phyloP scores from a whole-genome alignment of 805 yeast genomes.

The Clavispora fructus region DNA sequence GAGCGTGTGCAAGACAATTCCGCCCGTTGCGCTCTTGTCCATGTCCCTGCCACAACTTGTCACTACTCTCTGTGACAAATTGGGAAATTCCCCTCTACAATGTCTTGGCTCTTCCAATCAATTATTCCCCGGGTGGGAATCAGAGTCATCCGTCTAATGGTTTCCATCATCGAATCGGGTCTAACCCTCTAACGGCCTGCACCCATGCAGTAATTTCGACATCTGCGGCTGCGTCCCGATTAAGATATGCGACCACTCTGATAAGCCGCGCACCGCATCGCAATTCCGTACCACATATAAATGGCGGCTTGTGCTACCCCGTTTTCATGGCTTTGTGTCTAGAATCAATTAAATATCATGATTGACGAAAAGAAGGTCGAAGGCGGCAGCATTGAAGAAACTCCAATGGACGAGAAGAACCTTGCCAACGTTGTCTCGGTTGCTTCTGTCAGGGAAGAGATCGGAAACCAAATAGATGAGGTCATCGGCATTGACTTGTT shows the following conservation, averaged over 20 bases:
- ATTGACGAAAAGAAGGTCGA: background rate
- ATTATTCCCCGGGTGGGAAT: no score
- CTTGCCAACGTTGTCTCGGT: constrained; percentile 1
- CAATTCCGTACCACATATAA: background rate
- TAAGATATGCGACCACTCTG: background rate
- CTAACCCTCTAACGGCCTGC: no score
- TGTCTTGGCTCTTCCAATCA: no score
- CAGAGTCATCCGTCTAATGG: no score
- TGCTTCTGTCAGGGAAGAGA: constrained; percentile 3
- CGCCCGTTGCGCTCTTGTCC: no score
- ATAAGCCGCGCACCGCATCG: background rate
- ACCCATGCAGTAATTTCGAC: no score
- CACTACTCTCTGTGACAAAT: no score
- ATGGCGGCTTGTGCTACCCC: background rate
- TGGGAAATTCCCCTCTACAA: no score
- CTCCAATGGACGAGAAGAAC: background rate
- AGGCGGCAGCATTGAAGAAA: background rate
- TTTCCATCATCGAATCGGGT: no score
- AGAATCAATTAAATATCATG: background rate
- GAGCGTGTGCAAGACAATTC: no score
- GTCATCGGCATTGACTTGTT: constrained; percentile 21
- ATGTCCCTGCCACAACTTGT: no score
- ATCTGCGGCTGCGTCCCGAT: background rate
- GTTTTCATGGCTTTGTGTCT: no score
- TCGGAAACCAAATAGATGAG: constrained; percentile 2